Conservation (phyloP, 441 rosid genomes). For the Pelargonium exstipulatum region DNA sequence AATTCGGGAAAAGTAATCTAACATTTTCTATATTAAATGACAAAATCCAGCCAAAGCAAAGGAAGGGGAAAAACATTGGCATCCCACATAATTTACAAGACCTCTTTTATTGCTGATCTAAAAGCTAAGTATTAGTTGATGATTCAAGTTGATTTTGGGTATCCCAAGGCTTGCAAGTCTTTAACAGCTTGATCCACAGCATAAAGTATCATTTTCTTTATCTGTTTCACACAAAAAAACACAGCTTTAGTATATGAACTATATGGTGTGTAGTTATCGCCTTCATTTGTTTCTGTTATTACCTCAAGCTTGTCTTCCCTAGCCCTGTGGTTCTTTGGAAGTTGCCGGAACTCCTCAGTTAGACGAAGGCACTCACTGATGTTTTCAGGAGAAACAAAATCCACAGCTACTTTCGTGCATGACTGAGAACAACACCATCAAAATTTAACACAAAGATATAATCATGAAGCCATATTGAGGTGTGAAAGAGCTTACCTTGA, state of each 20-base stretch:
- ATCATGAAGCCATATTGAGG: conserved; percentile 28
- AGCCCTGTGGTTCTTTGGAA: conserved; percentile 69
- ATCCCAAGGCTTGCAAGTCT: conserved; percentile 22
- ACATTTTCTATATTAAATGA: no score
- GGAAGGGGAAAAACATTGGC: no score
- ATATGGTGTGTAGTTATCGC: not conserved
- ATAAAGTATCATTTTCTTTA: conserved; percentile 72
- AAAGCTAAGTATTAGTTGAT: no score
- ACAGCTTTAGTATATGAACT: not conserved
- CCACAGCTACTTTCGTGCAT: conserved; percentile 84
- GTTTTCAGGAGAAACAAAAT: conserved; percentile 87
- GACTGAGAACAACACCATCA: conserved; percentile 40
- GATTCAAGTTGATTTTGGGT: no score
- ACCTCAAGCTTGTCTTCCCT: conserved; percentile 97
- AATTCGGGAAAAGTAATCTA: no score
- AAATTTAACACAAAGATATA: no score
- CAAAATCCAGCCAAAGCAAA: no score
- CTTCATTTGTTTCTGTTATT: not conserved
- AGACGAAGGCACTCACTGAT: conserved; percentile 63
- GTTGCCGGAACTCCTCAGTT: conserved; percentile 74
- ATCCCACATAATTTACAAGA: no score
- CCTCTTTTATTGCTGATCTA: no score
- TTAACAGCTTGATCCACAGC: conserved; percentile 43
- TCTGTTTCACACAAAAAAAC: conserved; percentile 32
- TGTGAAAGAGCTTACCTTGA: conserved; percentile 62